Evolutionary conservation across 208 protist genomes (phyloP).

Genomic region (Leptomonas seymouri): DNA sequence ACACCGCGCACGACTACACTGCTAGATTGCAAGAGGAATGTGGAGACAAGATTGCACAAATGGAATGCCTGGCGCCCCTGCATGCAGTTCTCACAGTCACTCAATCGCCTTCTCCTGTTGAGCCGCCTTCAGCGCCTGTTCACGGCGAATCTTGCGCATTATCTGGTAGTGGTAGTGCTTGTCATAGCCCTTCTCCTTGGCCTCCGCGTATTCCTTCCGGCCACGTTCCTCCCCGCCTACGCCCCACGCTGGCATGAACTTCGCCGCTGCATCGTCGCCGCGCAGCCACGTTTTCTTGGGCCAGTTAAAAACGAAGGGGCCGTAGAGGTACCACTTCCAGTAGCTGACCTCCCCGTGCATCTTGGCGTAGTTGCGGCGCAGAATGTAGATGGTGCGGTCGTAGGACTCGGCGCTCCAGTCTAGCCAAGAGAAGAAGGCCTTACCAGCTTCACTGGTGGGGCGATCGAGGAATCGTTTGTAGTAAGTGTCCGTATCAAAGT

Average conservation of each 20-base stretch:
- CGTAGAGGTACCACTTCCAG: conserved; percentile 85
- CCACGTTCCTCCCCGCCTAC: conserved; percentile 80
- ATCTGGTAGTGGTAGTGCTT: conserved; percentile 93
- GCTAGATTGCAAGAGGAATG: too few species aligned
- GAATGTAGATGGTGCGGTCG: conserved; percentile 83
- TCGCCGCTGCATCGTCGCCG: conserved; percentile 78
- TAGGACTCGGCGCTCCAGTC: conserved; percentile 90
- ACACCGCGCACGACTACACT: too few species aligned
- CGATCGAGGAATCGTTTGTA: conserved; percentile 89
- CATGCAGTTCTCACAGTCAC: neutral
- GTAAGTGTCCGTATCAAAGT: conserved; percentile 78
- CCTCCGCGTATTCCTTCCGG: conserved; percentile 72
- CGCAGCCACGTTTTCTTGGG: conserved; percentile 89
- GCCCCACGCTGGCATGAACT: conserved; percentile 82
- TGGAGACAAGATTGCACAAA: too few species aligned
- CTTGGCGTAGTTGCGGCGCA: conserved; percentile 75
- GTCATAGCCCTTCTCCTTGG: conserved; percentile 83
- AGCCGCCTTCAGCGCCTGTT: conserved; percentile 69
- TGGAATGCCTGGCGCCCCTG: neutral
- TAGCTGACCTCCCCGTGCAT: conserved; percentile 67
- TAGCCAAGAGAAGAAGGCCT: conserved; percentile 88
- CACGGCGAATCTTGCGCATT: conserved; percentile 87
- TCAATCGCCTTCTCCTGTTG: conserved; percentile 30
- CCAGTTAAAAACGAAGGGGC: conserved; percentile 92
- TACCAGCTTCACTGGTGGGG: conserved; percentile 80